Conservation (phyloP, 2,329 filamentous ascomycete genomes). For the Exophiala dermatitidis region DNA sequence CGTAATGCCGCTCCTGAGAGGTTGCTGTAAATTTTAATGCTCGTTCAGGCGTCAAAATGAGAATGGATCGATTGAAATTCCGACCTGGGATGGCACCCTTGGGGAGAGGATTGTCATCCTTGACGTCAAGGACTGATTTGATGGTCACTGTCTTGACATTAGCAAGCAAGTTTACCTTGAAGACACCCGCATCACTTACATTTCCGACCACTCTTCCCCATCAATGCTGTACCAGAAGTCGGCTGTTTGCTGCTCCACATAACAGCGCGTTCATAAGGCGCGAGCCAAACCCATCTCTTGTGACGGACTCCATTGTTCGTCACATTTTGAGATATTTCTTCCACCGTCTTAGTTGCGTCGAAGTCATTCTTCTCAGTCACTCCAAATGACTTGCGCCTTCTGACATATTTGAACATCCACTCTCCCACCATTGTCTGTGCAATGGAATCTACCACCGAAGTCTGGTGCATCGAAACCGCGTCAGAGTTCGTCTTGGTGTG, state of each 20-base stretch:
- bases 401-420: constrained; percentile 46
- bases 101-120: constrained; percentile 81
- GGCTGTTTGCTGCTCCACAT: constrained; percentile 99
- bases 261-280: constrained; percentile 89
- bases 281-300: constrained; percentile 97
- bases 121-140: constrained; percentile 93
- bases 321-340: constrained; percentile 64
- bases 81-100: constrained; percentile 48
- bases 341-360: constrained; percentile 50
- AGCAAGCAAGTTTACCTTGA: constrained; percentile 27
- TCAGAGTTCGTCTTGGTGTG: constrained; percentile 45
- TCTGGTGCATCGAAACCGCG: constrained; percentile 57
- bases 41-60: constrained; percentile 87
- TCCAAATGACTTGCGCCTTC: constrained; percentile 75
- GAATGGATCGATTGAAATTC: constrained; percentile 84
- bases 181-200: constrained; percentile 52
- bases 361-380: constrained; percentile 55
- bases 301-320: constrained; percentile 63
- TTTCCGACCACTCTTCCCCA: constrained; percentile 93
- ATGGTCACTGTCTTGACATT: constrained; percentile 62
- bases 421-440: constrained; percentile 98
- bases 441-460: constrained; percentile 88
- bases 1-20: constrained; percentile 76
- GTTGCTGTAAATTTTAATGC: constrained; percentile 91
- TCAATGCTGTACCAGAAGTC: constrained; percentile 72